phyloP scores from a whole-genome alignment of 352 stramenopile genomes.

The Globisporangium radiosum region DNA sequence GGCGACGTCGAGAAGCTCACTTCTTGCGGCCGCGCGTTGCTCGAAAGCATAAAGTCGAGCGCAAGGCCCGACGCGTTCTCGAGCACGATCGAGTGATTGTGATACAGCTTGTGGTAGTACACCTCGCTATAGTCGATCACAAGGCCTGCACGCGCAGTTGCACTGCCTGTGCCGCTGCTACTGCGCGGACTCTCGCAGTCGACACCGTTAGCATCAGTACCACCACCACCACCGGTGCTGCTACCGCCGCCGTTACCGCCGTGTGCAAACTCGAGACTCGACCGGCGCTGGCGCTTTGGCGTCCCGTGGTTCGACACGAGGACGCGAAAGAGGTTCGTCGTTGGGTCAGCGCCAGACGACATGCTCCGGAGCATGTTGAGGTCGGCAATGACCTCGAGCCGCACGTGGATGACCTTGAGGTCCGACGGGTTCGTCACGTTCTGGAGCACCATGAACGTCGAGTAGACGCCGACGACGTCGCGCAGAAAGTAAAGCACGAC shows the following conservation, averaged over 20 bases:
- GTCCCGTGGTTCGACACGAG: slow-evolving; percentile 72
- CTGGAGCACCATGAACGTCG: slow-evolving; percentile 81
- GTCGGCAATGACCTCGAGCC: slow-evolving; percentile 82
- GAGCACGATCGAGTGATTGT: slow-evolving; percentile 87
- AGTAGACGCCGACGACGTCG: slow-evolving; percentile 77
- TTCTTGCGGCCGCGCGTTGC: slow-evolving; percentile 69
- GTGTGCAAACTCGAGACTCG: slow-evolving; percentile 41
- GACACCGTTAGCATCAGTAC: not conserved
- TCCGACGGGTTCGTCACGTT: slow-evolving; percentile 78
- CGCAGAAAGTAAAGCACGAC: slow-evolving; percentile 80
- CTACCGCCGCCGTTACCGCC: slow-evolving; percentile 1
- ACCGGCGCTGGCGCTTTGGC: slow-evolving; percentile 47
- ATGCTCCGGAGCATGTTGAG: slow-evolving; percentile 79
- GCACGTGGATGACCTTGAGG: slow-evolving; percentile 83
- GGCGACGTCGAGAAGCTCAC: slow-evolving; percentile 79
- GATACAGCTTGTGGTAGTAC: slow-evolving; percentile 86
- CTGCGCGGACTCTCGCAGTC: not conserved
- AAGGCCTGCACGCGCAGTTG: slow-evolving; percentile 14
- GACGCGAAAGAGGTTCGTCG: slow-evolving; percentile 81
- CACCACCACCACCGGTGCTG: not conserved
- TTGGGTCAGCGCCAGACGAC: slow-evolving; percentile 57
- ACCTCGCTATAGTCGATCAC: slow-evolving; percentile 83
- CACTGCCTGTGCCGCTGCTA: not conserved
- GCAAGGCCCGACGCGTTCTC: slow-evolving; percentile 81
- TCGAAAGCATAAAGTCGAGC: slow-evolving; percentile 84